Evolutionary conservation across 257 asterid genomes (phyloP).

Genomic region (Fraxinus cuspidata): DNA sequence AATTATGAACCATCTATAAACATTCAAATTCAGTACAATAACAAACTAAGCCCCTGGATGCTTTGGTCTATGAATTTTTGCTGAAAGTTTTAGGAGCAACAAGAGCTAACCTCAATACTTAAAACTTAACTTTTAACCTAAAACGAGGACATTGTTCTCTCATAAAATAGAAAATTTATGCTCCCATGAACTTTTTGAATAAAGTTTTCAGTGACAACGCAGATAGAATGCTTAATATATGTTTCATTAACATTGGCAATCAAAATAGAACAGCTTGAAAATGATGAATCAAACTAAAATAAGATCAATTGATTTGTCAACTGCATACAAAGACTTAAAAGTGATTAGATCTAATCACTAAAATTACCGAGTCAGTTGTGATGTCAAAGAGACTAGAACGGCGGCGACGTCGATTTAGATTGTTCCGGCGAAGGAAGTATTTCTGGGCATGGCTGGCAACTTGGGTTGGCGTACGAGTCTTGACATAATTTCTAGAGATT

Average conservation of each 20-base stretch:
- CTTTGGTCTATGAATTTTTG: neutral
- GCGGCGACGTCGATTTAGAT: constrained; percentile 77
- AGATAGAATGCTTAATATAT: constrained; percentile 7
- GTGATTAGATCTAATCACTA: neutral
- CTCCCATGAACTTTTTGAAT: constrained; percentile 6
- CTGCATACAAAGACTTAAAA: neutral
- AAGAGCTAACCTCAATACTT: constrained; percentile 22
- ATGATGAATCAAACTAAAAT: constrained; percentile 21
- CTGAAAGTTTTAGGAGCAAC: constrained; percentile 10
- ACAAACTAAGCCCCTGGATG: neutral
- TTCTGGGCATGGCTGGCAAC: constrained; percentile 97
- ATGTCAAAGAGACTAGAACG: constrained; percentile 93
- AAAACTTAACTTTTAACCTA: constrained; percentile 12
- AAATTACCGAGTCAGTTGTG: constrained; percentile 70
- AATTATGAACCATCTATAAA: neutral
- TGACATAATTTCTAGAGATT: constrained; percentile 78
- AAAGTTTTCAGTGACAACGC: neutral
- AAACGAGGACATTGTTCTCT: too few relatives aligned
- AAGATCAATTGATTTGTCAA: neutral
- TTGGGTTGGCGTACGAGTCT: constrained; percentile 90
- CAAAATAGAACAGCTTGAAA: neutral
- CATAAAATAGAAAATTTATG: constrained; percentile 9
- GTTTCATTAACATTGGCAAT: constrained; percentile 18
- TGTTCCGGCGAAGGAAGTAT: constrained; percentile 72
- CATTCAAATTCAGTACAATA: neutral